Evolutionary conservation across 768 basidiomycete genomes (phyloP), one percentile per base, ranked within the genome.

Genomic region (Trametes villosa): DNA sequence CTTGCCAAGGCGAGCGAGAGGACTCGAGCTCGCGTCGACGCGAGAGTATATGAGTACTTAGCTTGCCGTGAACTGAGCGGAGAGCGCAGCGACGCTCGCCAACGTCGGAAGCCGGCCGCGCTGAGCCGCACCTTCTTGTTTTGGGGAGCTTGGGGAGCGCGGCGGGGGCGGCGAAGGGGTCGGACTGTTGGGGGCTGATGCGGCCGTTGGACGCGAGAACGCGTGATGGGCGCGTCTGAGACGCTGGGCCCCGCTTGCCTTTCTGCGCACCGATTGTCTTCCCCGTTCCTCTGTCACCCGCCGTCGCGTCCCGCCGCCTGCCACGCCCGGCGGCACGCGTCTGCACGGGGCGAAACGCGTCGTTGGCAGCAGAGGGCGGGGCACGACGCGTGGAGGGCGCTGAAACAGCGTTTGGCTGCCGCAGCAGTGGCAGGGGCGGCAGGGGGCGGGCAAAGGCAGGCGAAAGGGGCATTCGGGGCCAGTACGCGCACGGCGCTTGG

Each of bases 151-250:
- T 31, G 48, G 45, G 24, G 17, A 9, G 15, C 7, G 26, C 22
- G 42, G 3, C 2, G n/a, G 42, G 42, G 42, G 52, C n/a, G 53
- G 29, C 17, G 46, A 22, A 38, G 46, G 52, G 42, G 15, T 29
- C 27, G 29, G n/a, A 29, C 9, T 59, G 51, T 24, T 47, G 34
- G 45, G 45, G 44, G 45, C 20, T 60, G 59, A 53, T 53, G 60
- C 60, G 60, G 60, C 30, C 53, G 48, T 55, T 61, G 53, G 53
- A 51, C 53, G 60, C 60, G 60, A 55, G 61, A 55, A 63, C 61
- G 61, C 51, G 56, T 63, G 61, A 63, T 41, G 55, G 45, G 29
- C 30, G 33, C 13, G 45, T 9, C 50, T 45, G 27, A 6, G n/a
- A 22, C 9, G 22, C 17, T n/a, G 61, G 61, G 11, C 51, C 56